Evolutionary conservation across 2,329 filamentous ascomycete genomes (phyloP), one percentile per base, ranked within the genome.

Genomic region (Exophiala sp.): DNA sequence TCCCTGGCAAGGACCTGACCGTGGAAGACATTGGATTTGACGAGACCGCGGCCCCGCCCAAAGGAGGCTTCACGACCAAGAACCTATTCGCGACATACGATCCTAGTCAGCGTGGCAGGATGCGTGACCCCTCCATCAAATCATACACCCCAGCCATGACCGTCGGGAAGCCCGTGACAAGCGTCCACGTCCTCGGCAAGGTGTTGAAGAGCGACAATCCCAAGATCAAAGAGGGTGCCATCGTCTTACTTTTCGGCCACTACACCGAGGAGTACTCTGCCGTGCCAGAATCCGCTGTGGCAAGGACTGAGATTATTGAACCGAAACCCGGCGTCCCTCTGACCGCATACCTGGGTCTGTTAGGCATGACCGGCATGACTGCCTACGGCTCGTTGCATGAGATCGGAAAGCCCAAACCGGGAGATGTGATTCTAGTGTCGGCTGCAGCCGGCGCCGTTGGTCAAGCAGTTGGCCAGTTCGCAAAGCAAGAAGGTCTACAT

Each of bases 371-470:
- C 3, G 83, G 83, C 24, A 66, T 86, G 57, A 85, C 83, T 0
- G 83, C 82, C 0, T 86, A 81, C 68, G 76, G 75, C 14, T 81
- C 76, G 0, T 77, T 85, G 60, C 82, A 84, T 66, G 79, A 79
- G 50, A 83, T 86, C 52, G 82, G 81, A 2, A 68, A 79, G 68
- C 81, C 83, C 19, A 78, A 82, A 68, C 78, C 81, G 65, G 82
- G 81, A 32, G 81, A 86, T 65, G 86, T 83, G 23, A 85, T 89
- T 62, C 86, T 88, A 67, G 73, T 89, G 58, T 83, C 78, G 53
- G 82, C 83, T 1, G 85, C 85, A 0, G 81, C 80, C 1, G 85
- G 85, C 10, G 85, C 84, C 1, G 85, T 89, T 1, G 85, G 86
- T 3, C 82, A 86, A 65, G 65, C 88, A 5, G 85, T 88, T 3